Base-by-base conservation (phyloP, 768 basidiomycete genomes). In the Dacryopinax spathularia region DNA sequence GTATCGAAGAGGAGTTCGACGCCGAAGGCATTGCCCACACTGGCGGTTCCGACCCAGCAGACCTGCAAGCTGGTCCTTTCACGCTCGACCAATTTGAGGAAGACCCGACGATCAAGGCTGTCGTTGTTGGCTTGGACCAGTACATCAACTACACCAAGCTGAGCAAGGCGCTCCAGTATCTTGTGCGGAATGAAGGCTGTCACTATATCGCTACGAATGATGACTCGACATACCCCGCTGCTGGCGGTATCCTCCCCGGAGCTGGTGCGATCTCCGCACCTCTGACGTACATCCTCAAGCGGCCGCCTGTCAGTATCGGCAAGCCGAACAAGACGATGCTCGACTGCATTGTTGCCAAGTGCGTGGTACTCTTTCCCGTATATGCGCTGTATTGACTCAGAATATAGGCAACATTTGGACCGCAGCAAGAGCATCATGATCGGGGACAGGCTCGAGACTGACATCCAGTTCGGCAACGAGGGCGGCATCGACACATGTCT, bases 291-390 rank as follows among this genome's bases (percentile, higher is more conserved):
- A 85, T 89, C 1, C 76, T 86, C 36, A 84, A 83, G 34, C 80
- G 77, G 63, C 81, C 84, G 65, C 92, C 94, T 1, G 74, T 89
- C 18, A 81, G 83, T 62, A 87, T 93, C 64, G 95, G 94, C 16
- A 98, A 97, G 75, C 94, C 92, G n/a, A 82, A 88, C 64, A 81
- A 77, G 67, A 85, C 86, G 37, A 96, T 97, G 94, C 77, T 97
- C 66, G 92, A 97, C 72, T 89, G 88, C 72, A 94, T 99, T 74
- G 84, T 86, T 65, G 82, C 86, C 33, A 85, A 84, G 87, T 86
- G 66, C 65, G 78, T 72, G 20, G 33, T 15, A 16, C 27, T 34
- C 36, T 41, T 48, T 27, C 44, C 13, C 34, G 36, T 34, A 18
- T 37, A 18, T 20, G 64, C 9, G 18, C 37, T 43, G 35, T 6